These are phyloP conservation scores for Termitomyces sp. DNA, from an alignment of 768 basidiomycete genomes.

Conservation along the genomic window DNA sequence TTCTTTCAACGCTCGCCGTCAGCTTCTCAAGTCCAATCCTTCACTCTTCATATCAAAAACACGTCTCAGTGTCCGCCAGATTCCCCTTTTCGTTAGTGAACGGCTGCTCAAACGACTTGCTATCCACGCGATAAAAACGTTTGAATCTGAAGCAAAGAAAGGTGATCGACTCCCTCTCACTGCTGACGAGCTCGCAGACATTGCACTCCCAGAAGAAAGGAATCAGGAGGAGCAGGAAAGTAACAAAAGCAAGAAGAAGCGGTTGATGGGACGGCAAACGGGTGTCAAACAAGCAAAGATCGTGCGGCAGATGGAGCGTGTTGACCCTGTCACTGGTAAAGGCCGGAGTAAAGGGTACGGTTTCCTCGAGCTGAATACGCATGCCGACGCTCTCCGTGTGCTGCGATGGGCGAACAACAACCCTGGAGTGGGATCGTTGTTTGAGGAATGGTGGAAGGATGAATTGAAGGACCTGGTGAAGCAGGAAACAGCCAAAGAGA, in stretches of 20 bases:
- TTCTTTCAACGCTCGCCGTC: slow-evolving; percentile 83
- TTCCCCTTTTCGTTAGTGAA: slow-evolving; percentile 89
- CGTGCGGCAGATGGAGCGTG: slow-evolving; percentile 83
- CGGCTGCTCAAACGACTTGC: slow-evolving; percentile 87
- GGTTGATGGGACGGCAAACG: slow-evolving; percentile 27
- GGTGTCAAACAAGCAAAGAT: slow-evolving; percentile 90
- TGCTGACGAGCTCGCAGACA: slow-evolving; percentile 67
- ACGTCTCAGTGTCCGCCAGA: slow-evolving; percentile 89
- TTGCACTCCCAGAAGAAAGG: slow-evolving; percentile 9
- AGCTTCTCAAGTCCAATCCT: slow-evolving; percentile 87
- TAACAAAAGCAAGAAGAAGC: slow-evolving; percentile 28
- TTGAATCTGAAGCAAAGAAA: slow-evolving; percentile 74
- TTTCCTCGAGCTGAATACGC: slow-evolving; percentile 86
- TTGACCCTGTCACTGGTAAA: slow-evolving; percentile 84
- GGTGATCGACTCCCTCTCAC: slow-evolving; percentile 60
- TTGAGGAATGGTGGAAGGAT: slow-evolving; percentile 84
- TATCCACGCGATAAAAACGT: slow-evolving; percentile 74
- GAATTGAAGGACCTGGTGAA: slow-evolving; percentile 64
- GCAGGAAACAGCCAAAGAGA: slow-evolving; percentile 47
- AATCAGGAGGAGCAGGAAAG: slow-evolving; percentile 23
- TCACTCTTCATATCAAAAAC: slow-evolving; percentile 93
- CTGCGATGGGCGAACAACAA: slow-evolving; percentile 96
- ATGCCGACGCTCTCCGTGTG: slow-evolving; percentile 88
- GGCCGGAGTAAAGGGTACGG: slow-evolving; percentile 93
- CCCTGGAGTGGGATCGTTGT: slow-evolving; percentile 56